These are phyloP conservation scores for Gentiana straminea DNA, from an alignment of 257 asterid genomes.

Conservation along the genomic window DNA sequence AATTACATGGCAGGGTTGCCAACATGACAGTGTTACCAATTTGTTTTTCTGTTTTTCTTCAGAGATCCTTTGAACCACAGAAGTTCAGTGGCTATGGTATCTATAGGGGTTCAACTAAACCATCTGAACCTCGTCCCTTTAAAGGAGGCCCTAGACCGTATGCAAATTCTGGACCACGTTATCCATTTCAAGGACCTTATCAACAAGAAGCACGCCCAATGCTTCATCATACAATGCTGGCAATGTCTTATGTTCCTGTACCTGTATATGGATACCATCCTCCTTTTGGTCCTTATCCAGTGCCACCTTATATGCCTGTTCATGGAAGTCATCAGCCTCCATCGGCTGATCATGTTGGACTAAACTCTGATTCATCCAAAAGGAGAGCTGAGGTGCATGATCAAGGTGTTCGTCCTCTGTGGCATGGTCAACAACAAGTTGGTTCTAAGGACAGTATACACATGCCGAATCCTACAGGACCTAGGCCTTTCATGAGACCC, in stretches of 20 bases:
- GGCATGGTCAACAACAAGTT: constrained; percentile 41
- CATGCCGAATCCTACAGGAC: constrained; percentile 47
- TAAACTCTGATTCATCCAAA: constrained; percentile 36
- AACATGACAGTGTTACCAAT: constrained; percentile 7
- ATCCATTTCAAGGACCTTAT: constrained; percentile 40
- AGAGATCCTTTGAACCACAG: constrained; percentile 52
- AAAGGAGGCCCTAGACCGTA: constrained; percentile 53
- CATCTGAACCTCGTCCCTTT: constrained; percentile 34
- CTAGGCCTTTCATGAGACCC: constrained; percentile 54
- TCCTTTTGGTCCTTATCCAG: constrained; percentile 13
- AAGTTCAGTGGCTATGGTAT: constrained; percentile 45
- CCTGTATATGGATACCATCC: constrained; percentile 27
- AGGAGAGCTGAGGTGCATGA: constrained; percentile 42
- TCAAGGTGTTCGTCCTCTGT: constrained; percentile 29
- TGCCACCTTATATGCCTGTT: constrained; percentile 39
- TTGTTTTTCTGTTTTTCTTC: constrained; percentile 12
- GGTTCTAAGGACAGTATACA: constrained; percentile 36
- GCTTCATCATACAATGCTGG: constrained; percentile 42
- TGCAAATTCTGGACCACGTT: constrained; percentile 44
- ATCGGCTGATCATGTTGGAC: constrained; percentile 28
- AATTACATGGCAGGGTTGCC: not conserved
- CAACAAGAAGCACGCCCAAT: constrained; percentile 40
- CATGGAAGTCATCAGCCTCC: constrained; percentile 46
- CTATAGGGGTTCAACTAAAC: constrained; percentile 44
- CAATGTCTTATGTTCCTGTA: constrained; percentile 33